These are phyloP conservation scores for Ceratocystis harringtonii DNA, from an alignment of 2,329 filamentous ascomycete species.

Conservation along the genomic window DNA sequence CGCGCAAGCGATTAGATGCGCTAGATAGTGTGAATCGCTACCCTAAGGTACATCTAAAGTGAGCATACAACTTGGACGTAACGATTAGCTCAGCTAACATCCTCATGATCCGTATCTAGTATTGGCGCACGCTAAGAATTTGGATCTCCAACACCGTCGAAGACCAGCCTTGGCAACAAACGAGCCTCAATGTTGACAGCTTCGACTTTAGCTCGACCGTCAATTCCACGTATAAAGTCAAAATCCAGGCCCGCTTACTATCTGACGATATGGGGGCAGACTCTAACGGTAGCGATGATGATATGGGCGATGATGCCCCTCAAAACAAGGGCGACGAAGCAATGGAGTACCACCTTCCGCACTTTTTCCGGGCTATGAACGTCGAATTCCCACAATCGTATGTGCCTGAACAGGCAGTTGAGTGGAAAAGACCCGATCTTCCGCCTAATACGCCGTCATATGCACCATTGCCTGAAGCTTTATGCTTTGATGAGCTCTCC, in stretches of 20 bases:
- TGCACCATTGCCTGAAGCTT: slow-evolving; percentile 42
- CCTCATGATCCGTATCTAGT: not conserved
- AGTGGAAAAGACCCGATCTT: slow-evolving; percentile 73
- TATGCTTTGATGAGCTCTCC: slow-evolving; percentile 75
- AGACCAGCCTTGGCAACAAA: slow-evolving; percentile 76
- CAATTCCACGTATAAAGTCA: slow-evolving; percentile 73
- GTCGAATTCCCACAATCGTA: slow-evolving; percentile 56
- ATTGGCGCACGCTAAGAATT: slow-evolving; percentile 53
- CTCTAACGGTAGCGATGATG: slow-evolving; percentile 32
- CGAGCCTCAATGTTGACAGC: slow-evolving; percentile 49
- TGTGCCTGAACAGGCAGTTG: slow-evolving; percentile 45
- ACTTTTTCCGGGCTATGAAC: slow-evolving; percentile 69
- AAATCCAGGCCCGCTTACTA: slow-evolving; percentile 76
- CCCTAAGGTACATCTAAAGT: slow-evolving; percentile 40
- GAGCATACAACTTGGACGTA: not conserved
- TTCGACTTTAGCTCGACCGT: slow-evolving; percentile 69
- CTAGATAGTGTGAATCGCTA: slow-evolving; percentile 64
- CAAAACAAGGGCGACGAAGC: slow-evolving; percentile 27
- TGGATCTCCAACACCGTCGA: slow-evolving; percentile 94
- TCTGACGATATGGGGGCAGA: slow-evolving; percentile 41
- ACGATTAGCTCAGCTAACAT: too few relatives aligned
- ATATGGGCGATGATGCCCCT: slow-evolving; percentile 28
- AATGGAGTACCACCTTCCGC: slow-evolving; percentile 37
- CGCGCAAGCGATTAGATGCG: slow-evolving; percentile 83
- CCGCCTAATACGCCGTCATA: slow-evolving; percentile 36